These are phyloP conservation scores for Plasmodium adleri DNA, from an alignment of 169 alveolate genomes.

Conservation along the genomic window DNA sequence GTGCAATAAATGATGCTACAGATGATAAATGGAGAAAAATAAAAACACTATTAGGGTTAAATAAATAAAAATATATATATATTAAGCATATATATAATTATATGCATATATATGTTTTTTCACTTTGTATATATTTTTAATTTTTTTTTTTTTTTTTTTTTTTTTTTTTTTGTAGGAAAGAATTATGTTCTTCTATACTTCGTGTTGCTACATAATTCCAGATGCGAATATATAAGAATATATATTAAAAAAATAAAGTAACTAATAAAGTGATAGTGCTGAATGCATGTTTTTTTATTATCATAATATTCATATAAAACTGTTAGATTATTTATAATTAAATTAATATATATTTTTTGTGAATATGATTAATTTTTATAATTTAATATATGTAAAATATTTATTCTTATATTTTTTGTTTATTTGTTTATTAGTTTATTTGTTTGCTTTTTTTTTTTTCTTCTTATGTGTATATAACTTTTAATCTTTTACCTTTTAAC, in stretches of 20 bases:
- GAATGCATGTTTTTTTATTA: slow-evolving; percentile 3
- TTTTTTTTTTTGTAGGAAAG: slow-evolving; percentile 54
- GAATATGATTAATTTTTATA: too few species aligned
- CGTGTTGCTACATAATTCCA: slow-evolving; percentile 43
- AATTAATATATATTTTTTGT: neutral
- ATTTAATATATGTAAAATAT: too few species aligned
- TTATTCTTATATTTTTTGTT: too few species aligned
- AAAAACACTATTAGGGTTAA: slow-evolving; percentile 68
- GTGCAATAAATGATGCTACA: slow-evolving; percentile 76
- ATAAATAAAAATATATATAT: neutral
- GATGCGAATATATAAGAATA: neutral
- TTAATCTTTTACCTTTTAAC: too few species aligned
- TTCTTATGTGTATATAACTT: too few species aligned
- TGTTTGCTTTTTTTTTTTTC: too few species aligned
- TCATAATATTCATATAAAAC: neutral
- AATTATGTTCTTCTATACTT: slow-evolving; percentile 68
- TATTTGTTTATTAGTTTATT: too few species aligned
- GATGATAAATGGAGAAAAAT: slow-evolving; percentile 76
- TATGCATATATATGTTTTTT: neutral
- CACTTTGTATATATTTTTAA: neutral
- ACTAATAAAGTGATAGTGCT: neutral
- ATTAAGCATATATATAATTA: slow-evolving; percentile 1
- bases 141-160: slow-evolving; percentile 18
- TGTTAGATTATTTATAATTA: neutral
- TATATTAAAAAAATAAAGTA: neutral